These are phyloP conservation scores for Didymella sp. DNA, from an alignment of 2,329 filamentous ascomycete species.

Conservation along the genomic window DNA sequence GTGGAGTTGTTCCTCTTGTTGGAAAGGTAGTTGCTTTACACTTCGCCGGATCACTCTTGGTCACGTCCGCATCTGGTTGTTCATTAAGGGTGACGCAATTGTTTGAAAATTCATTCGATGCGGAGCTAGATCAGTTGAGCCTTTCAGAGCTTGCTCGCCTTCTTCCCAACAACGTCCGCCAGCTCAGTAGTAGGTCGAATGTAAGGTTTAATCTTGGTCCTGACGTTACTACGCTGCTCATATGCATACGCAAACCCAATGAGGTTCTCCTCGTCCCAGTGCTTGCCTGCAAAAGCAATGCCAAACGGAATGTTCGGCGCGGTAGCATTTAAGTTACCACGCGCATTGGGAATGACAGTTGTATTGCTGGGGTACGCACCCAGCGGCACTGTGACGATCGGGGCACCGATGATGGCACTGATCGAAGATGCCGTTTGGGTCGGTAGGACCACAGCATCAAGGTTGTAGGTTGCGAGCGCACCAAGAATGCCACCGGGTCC, in stretches of 20 bases:
- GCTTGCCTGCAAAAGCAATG: conserved; percentile 66
- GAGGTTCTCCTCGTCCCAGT: conserved; percentile 67
- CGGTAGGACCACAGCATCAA: conserved; percentile 69
- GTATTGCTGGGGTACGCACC: conserved; percentile 62
- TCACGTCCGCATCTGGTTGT: no score
- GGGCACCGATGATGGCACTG: conserved; percentile 64
- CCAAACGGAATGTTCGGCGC: conserved; percentile 68
- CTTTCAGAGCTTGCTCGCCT: conserved; percentile 2
- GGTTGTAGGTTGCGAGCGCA: conserved; percentile 61
- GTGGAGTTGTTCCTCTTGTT: background rate
- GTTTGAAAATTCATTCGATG: no score
- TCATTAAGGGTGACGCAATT: no score
- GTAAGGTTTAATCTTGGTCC: conserved; percentile 58
- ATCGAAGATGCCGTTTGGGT: conserved; percentile 57
- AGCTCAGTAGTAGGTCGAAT: conserved; percentile 59
- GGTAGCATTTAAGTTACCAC: conserved; percentile 60
- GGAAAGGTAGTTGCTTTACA: no score
- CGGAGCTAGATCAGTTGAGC: no score
- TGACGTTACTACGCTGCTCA: conserved; percentile 65
- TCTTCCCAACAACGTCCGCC: conserved; percentile 49
- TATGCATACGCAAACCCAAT: conserved; percentile 73
- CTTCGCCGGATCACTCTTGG: no score
- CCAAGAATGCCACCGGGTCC: conserved; percentile 67
- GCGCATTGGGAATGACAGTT: conserved; percentile 53
- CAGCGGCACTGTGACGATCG: conserved; percentile 69